Evolutionary conservation across 331 rosid species (phyloP), one percentile per base, ranked within the genome.

Genomic region (Saraca asoca): DNA sequence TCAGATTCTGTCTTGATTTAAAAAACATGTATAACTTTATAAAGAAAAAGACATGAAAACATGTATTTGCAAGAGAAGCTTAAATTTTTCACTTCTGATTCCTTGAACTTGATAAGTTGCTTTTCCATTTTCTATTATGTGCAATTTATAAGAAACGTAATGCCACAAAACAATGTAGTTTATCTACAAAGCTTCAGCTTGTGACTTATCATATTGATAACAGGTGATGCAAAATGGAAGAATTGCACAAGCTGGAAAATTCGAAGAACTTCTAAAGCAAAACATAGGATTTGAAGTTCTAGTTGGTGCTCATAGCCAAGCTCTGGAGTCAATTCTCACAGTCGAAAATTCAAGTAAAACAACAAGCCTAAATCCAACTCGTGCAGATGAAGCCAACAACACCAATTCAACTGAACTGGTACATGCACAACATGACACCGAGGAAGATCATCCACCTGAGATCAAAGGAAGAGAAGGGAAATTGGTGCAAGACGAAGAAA

Each of bases 151-250:
- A 20, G 35, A 53, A 12, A 31, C 24, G 45, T 66, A 17, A 62
- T 39, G 33, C 7, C 48, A 38, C 17, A 37, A 18, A 39, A 62
- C 50, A 55, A 11, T 10, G 58, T 19, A 0, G 51, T 64, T 9
- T 52, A 41, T 13, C 50, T 39, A 3, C 31, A 39, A 39, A 37
- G 13, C 42, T 34, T 6, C 1, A 24, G 31, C 53, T 69, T 19
- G 54, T 50, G 49, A 31, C 8, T 46, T 15, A 50, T 14, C 66
- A 15, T 24, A 68, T 29, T 63, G 68, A 62, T 60, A 70, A 70
- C 79, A 91, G 97, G 95, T 93, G 75, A 88, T 93, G 97, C 89
- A 93, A 81, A 85, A 90, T 81, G 97, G 98, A 71, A 82, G 75
- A 72, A 88, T 93, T 14, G 71, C 85, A 71, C 97, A 93, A 78